These are phyloP conservation scores for Clavispora santaluciae DNA, from an alignment of 805 yeast genomes.

Conservation along the genomic window DNA sequence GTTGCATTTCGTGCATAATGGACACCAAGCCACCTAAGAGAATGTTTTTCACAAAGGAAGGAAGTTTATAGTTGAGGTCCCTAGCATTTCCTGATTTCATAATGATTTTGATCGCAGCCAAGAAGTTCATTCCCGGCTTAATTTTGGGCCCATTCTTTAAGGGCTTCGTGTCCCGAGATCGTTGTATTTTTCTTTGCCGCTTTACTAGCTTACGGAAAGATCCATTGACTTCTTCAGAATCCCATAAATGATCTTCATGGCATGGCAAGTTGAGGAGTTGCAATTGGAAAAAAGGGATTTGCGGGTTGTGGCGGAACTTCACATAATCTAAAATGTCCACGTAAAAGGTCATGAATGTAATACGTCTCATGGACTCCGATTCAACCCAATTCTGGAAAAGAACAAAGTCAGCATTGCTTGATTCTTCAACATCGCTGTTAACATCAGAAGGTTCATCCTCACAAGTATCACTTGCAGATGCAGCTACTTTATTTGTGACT, in stretches of 20 bases:
- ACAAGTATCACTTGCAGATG: slow-evolving; percentile 19
- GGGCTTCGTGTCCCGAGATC: slow-evolving; percentile 3
- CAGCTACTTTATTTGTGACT: slow-evolving; percentile 21
- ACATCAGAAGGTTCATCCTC: slow-evolving; percentile 24
- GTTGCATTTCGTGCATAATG: slow-evolving; percentile 68
- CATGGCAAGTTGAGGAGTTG: slow-evolving; percentile 39
- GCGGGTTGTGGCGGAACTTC: slow-evolving; percentile 67
- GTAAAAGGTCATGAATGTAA: slow-evolving; percentile 77
- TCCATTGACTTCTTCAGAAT: slow-evolving; percentile 32
- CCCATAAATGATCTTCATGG: slow-evolving; percentile 38
- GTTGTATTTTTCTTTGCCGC: slow-evolving; percentile 25
- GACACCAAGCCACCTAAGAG: slow-evolving; percentile 63
- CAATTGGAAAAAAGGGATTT: slow-evolving; percentile 33
- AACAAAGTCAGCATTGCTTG: slow-evolving; percentile 21
- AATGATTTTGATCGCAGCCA: slow-evolving; percentile 13
- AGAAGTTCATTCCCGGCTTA: slow-evolving; percentile 13
- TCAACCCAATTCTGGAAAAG: slow-evolving; percentile 70
- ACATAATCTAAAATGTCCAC: slow-evolving; percentile 76
- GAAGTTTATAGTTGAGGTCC: slow-evolving; percentile 10
- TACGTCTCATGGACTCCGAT: slow-evolving; percentile 70
- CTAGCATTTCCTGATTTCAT: slow-evolving; percentile 11
- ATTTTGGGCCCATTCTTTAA: slow-evolving; percentile 5
- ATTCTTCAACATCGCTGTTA: slow-evolving; percentile 7
- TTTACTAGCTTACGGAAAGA: slow-evolving; percentile 36
- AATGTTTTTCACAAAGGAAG: slow-evolving; percentile 61